Evolutionary conservation across 106 monocot species (phyloP).

Genomic region (Dioscorea zingiberensis): DNA sequence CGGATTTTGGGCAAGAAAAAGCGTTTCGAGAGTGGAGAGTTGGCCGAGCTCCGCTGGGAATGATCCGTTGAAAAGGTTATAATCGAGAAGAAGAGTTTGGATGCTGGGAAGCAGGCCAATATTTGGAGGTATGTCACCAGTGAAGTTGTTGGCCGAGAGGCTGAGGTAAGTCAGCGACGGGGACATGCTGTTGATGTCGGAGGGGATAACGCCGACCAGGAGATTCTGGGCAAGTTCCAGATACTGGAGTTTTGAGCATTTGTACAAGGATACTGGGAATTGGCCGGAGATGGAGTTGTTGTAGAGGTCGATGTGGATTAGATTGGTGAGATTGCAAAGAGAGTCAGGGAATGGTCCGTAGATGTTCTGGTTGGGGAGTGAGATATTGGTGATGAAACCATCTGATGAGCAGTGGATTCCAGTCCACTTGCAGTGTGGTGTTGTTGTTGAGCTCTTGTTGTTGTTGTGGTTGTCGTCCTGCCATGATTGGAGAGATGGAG

Average conservation of each 20-base stretch:
- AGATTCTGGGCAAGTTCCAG: slow-evolving; percentile 50
- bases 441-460: slow-evolving; percentile 1
- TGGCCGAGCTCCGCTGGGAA: slow-evolving; percentile 33
- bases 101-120: slow-evolving; percentile 29
- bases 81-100: slow-evolving; percentile 16
- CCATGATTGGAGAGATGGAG: slow-evolving; percentile 29
- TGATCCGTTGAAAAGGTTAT: slow-evolving; percentile 48
- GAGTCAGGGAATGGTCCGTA: slow-evolving; percentile 20
- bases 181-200: slow-evolving; percentile 22
- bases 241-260: slow-evolving; percentile 20
- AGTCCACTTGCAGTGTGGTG: slow-evolving; percentile 36
- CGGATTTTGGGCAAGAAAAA: slow-evolving; percentile 34
- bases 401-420: slow-evolving; percentile 23
- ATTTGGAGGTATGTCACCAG: slow-evolving; percentile 41
- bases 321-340: slow-evolving; percentile 44
- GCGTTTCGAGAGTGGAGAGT: slow-evolving; percentile 23
- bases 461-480: neutral
- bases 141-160: slow-evolving; percentile 46
- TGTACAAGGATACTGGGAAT: slow-evolving; percentile 43
- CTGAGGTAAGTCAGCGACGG: slow-evolving; percentile 7
- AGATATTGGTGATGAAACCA: slow-evolving; percentile 27
- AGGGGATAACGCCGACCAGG: slow-evolving; percentile 47
- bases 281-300: slow-evolving; percentile 38
- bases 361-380: slow-evolving; percentile 6
- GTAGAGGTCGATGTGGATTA: slow-evolving; percentile 39